These are phyloP conservation scores for Microsporum ferrugineum DNA, from an alignment of 2,329 filamentous ascomycete genomes.

Conservation along the genomic window DNA sequence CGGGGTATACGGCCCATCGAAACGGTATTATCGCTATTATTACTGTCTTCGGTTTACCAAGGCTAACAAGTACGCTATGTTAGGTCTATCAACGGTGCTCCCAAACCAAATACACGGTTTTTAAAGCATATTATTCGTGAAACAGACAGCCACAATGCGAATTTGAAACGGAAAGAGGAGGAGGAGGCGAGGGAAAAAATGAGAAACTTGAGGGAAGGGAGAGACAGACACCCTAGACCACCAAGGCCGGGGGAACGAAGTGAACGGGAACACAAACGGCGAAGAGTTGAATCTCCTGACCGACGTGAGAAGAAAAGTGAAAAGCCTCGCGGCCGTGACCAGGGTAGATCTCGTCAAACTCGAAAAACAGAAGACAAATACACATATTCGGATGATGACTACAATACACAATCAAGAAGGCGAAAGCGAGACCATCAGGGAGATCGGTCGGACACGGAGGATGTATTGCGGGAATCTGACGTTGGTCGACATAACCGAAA, in stretches of 20 bases:
- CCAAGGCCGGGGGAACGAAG: conserved; percentile 11
- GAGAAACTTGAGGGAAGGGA: conserved; percentile 43
- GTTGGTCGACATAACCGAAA: conserved; percentile 15
- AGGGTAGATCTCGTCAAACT: not conserved
- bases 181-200: conserved; percentile 65
- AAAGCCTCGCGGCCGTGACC: not conserved
- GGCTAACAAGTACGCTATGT: not conserved
- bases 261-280: not conserved
- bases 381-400: not conserved
- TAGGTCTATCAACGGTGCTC: conserved; percentile 54
- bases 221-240: conserved; percentile 30
- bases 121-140: conserved; percentile 78
- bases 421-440: not conserved
- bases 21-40: not conserved
- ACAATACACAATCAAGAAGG: not conserved
- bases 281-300: conserved; percentile 9
- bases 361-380: not conserved
- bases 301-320: conserved; percentile 6
- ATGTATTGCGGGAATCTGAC: not conserved
- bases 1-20: conserved; percentile 56
- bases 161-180: conserved; percentile 70
- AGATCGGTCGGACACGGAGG: not conserved
- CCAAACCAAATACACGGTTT: conserved; percentile 86
- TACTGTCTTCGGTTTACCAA: too few species aligned
- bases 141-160: conserved; percentile 79